A percentile compares a stretch with the other conserved stretches of the same genome.
Evolutionary conservation across 768 basidiomycete species (phyloP).

Genomic region (Mycena polygramma): DNA sequence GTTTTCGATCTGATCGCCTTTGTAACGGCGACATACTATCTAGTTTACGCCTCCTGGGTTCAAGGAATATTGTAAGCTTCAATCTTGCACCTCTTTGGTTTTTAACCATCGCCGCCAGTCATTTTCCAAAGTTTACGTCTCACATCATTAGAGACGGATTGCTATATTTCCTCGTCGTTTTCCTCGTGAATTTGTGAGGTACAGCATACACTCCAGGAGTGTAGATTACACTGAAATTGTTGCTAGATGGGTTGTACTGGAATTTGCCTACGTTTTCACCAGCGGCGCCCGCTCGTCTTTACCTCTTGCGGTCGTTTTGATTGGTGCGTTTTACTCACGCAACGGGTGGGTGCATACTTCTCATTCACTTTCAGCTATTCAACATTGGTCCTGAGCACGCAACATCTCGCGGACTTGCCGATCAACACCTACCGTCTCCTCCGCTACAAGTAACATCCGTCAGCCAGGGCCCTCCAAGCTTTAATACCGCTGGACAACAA

Average conservation of each 20-base stretch:
- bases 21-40: conserved; percentile 20
- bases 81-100: neutral
- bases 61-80: conserved; percentile 2
- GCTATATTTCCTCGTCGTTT: conserved; percentile 30
- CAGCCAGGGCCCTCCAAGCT: conserved; percentile 25
- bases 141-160: conserved; percentile 22
- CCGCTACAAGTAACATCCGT: neutral
- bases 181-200: conserved; percentile 24
- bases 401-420: neutral
- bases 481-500: neutral
- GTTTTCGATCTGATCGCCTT: conserved; percentile 19
- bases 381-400: conserved; percentile 25
- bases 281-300: conserved; percentile 18
- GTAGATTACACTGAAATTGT: neutral
- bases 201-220: neutral
- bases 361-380: conserved; percentile 11
- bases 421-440: too few species aligned
- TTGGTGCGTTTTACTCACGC: neutral
- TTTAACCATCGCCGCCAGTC: neutral
- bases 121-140: conserved; percentile 4
- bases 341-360: neutral
- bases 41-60: conserved; percentile 1
- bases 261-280: conserved; percentile 14
- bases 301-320: conserved; percentile 22
- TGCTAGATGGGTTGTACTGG: conserved; percentile 26